These are phyloP conservation scores for Plantago lanceolata DNA, from an alignment of 305 asterid species.

Conservation along the genomic window DNA sequence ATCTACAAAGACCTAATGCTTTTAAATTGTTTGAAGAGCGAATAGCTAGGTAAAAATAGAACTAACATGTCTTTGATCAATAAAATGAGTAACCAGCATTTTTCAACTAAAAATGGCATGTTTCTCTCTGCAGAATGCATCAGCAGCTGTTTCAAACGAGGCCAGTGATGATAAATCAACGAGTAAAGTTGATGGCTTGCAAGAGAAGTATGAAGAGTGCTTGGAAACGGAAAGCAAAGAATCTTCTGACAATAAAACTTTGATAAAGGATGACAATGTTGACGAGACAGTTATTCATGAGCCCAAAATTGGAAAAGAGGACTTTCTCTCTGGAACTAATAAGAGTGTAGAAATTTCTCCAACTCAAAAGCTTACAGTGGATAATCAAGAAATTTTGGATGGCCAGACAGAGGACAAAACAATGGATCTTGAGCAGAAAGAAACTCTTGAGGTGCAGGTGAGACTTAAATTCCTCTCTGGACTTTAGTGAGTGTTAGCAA, in stretches of 20 bases:
- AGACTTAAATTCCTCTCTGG: background rate
- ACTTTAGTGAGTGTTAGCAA: background rate
- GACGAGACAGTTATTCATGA: constrained; percentile 22
- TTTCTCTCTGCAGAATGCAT: constrained; percentile 23
- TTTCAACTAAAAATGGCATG: background rate
- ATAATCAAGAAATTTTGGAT: constrained; percentile 22
- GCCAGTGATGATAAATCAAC: constrained; percentile 21
- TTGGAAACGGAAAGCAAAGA: constrained; percentile 21
- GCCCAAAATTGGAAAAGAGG: constrained; percentile 16
- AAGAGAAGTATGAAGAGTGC: constrained; percentile 25
- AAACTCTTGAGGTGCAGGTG: constrained; percentile 28
- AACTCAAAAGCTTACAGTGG: constrained; percentile 14
- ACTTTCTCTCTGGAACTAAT: constrained; percentile 2
- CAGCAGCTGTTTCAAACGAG: constrained; percentile 25
- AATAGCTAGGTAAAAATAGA: background rate
- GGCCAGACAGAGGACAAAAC: constrained; percentile 12
- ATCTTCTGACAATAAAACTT: constrained; percentile 23
- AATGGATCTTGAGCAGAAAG: constrained; percentile 22
- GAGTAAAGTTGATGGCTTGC: constrained; percentile 26
- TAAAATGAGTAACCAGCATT: background rate
- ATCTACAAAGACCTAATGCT: background rate
- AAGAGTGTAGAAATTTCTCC: constrained; percentile 8
- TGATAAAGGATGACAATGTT: constrained; percentile 25
- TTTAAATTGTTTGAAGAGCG: background rate
- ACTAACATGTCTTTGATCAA: background rate